Base-by-base conservation (phyloP, 345 rosid species). In the Erodium maritimum region DNA sequence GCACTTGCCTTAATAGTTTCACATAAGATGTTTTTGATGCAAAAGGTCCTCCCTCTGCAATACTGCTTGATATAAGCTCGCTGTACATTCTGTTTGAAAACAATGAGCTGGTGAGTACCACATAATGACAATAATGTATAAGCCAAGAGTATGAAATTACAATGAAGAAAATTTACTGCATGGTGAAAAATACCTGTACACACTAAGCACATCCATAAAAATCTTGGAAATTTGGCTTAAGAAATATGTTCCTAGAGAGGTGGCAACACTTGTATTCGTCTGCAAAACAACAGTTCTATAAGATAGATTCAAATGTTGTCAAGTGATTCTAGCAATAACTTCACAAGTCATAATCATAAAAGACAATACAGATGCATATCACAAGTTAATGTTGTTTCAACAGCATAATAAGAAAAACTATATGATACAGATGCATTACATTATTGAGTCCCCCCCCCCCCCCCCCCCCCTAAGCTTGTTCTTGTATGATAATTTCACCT, bases 241-340 rank as follows among this genome's bases (percentile, higher is more conserved):
- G 77, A 94, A 90, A 71, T 75, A 84, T 5, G 99, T 87, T 62
- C 99, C 99, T 55, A 90, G 82, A 23, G 97, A 82, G 69, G 69
- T 81, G 72, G 99, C 97, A 61, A 80, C 99, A 72, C 99, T 94
- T 52, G 99, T 94, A 69, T 94, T 94, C 60, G 96, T 94, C 99
- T 94, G 91, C 81, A 82, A 62, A 67, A 58, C 45, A 77, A 59
- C 56, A 33, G 65, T 16, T 42, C 14, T 10, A 7, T 7, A 12
- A 42, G 0, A 10, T 42, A 42, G 48, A 11, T 14, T 3, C 3
- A 16, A 42, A 3, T 14, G 48, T 9, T 16, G 12, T 42, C 14
- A 42, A 42, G 48, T 42, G 48, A 3, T 42, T 42, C 1, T 42
- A 42, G 48, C 48, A 42, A 42, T 42, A 42, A 9, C 0, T 10